Conservation (phyloP, 352 stramenopile species). For the Salisapilia sapeloensis region DNA sequence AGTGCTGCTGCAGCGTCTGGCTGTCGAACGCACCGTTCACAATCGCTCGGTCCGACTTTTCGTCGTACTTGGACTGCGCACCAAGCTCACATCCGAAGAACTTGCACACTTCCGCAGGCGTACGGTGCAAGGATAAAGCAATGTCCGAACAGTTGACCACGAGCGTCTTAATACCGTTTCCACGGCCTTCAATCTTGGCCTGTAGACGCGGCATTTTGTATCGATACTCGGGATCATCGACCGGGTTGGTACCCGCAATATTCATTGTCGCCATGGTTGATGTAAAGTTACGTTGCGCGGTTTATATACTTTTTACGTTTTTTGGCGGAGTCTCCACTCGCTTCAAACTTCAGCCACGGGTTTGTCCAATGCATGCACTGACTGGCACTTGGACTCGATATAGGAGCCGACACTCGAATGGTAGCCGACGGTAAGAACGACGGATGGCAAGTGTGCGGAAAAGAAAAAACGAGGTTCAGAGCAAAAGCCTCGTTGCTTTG, state of each 20-base stretch:
- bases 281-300: constrained; percentile 10
- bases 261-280: constrained; percentile 78
- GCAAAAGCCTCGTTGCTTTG: constrained; percentile 1
- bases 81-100: constrained; percentile 98
- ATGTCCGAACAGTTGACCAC: constrained; percentile 97
- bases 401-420: constrained; percentile 10
- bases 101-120: constrained; percentile 94
- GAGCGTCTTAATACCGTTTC: constrained; percentile 99
- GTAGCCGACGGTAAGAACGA: constrained; percentile 1
- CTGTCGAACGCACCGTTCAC: constrained; percentile 95
- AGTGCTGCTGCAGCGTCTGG: constrained; percentile 86
- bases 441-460: constrained; percentile 1
- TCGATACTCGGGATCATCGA: constrained; percentile 92
- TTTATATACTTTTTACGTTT: constrained; percentile 54
- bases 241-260: constrained; percentile 75
- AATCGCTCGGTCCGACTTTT: constrained; percentile 90
- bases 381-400: no score
- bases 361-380: constrained; percentile 84
- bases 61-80: constrained; percentile 95
- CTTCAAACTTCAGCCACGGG: constrained; percentile 50
- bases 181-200: constrained; percentile 96
- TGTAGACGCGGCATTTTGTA: constrained; percentile 98
- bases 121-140: constrained; percentile 85
- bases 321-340: constrained; percentile 45
- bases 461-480: constrained; percentile 1